Evolutionary conservation across 176 grass and related monocot species (phyloP).

Genomic region (Puya raimondii): DNA sequence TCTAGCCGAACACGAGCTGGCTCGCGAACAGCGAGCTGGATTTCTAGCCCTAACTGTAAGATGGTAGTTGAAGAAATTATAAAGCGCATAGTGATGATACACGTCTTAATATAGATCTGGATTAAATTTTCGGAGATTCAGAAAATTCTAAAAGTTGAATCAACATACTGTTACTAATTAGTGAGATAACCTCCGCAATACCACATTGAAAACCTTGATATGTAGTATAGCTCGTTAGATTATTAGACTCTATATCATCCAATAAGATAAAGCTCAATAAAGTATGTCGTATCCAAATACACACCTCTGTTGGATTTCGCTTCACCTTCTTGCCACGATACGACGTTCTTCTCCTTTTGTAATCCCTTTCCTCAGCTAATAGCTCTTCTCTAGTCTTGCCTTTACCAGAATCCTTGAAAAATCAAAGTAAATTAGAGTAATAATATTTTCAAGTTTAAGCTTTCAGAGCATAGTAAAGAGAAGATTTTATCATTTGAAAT

Average conservation of each 20-base stretch:
- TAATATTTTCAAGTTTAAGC: neutral
- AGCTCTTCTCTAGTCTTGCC: constrained; percentile 82
- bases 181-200: no score
- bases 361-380: constrained; percentile 98
- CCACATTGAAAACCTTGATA: neutral
- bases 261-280: constrained; percentile 11
- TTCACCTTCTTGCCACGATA: constrained; percentile 95
- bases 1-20: no score
- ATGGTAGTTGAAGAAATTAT: neutral
- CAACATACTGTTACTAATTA: neutral
- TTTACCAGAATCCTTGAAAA: constrained; percentile 55
- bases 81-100: constrained; percentile 6
- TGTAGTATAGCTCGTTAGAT: neutral
- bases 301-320: constrained; percentile 74
- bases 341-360: constrained; percentile 86
- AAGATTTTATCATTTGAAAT: neutral
- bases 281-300: constrained; percentile 12
- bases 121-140: constrained; percentile 10
- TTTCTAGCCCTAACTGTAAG: neutral
- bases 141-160: constrained; percentile 3
- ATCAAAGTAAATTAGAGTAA: neutral
- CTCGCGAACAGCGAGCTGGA: no score
- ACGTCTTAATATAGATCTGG: neutral
- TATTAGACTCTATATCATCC: neutral
- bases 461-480: constrained; percentile 12